These are phyloP conservation scores for Trifolium dubium DNA, from an alignment of 306 rosid species.

Conservation along the genomic window DNA sequence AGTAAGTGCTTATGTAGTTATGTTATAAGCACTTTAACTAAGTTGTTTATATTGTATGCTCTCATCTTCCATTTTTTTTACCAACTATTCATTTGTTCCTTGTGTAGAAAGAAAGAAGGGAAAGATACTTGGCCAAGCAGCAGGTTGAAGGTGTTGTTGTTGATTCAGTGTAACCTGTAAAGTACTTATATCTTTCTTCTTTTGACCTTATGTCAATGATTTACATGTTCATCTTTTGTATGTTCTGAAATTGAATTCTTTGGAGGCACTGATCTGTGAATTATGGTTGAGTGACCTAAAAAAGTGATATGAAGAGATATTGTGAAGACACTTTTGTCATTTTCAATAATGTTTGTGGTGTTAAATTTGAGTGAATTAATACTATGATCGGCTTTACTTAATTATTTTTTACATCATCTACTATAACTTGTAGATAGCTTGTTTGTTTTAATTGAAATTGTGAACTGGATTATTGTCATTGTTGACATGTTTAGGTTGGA, in stretches of 20 bases:
- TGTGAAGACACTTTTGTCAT: conserved; percentile 25
- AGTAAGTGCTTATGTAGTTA: background rate
- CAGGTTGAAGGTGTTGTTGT: conserved; percentile 83
- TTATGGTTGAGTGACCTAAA: conserved; percentile 42
- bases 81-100: conserved; percentile 19
- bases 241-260: conserved; percentile 34
- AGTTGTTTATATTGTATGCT: conserved; percentile 1
- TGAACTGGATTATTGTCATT: background rate
- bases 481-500: background rate
- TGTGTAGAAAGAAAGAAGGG: conserved; percentile 92
- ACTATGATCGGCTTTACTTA: conserved; percentile 37
- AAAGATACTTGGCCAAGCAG: conserved; percentile 89
- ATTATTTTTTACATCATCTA: conserved; percentile 31
- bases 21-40: background rate
- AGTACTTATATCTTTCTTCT: conserved; percentile 12
- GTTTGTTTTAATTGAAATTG: conserved; percentile 39
- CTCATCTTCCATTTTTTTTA: conserved; percentile 6
- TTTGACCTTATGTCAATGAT: conserved; percentile 29
- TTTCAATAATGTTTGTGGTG: conserved; percentile 33
- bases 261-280: conserved; percentile 36
- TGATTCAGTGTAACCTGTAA: conserved; percentile 56
- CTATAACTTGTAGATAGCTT: conserved; percentile 51
- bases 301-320: conserved; percentile 30
- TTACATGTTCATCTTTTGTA: conserved; percentile 42
- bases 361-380: conserved; percentile 39